Conservation (phyloP, 306 rosid species). For the Glycine soja region DNA sequence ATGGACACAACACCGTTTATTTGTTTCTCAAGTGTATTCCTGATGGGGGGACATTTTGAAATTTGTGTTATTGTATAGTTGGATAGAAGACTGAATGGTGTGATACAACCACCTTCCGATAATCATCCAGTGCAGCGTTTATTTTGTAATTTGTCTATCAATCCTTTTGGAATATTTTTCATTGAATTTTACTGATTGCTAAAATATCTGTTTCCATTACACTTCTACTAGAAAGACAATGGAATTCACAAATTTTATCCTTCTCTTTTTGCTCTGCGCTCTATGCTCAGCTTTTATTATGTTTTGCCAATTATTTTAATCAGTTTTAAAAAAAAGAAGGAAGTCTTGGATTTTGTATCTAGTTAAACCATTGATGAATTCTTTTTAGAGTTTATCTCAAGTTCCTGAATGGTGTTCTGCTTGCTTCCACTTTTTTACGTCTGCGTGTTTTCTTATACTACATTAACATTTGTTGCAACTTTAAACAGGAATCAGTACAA, state of each 20-base stretch:
- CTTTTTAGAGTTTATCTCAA: background rate
- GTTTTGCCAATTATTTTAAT: background rate
- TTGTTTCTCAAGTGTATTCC: conserved; percentile 2
- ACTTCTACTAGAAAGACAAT: background rate
- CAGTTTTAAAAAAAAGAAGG: background rate
- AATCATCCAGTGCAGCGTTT: background rate
- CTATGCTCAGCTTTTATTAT: background rate
- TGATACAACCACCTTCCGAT: background rate
- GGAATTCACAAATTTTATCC: background rate
- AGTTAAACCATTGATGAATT: background rate
- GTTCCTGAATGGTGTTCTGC: background rate
- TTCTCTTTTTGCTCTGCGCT: conserved; percentile 23
- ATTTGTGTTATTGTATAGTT: background rate
- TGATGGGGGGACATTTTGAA: background rate
- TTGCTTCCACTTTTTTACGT: conserved; percentile 6
- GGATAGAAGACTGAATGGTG: background rate
- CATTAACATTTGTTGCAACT: conserved; percentile 25
- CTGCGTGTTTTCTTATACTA: conserved; percentile 19
- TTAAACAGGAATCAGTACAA: conserved; percentile 57
- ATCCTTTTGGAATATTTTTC: background rate
- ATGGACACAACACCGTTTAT: background rate
- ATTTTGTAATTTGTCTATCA: background rate
- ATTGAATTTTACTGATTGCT: background rate
- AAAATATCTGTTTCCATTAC: background rate
- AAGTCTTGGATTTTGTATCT: background rate